Evolutionary conservation across 2,329 filamentous ascomycete species (phyloP).

Genomic region (Verticillium alfalfae): DNA sequence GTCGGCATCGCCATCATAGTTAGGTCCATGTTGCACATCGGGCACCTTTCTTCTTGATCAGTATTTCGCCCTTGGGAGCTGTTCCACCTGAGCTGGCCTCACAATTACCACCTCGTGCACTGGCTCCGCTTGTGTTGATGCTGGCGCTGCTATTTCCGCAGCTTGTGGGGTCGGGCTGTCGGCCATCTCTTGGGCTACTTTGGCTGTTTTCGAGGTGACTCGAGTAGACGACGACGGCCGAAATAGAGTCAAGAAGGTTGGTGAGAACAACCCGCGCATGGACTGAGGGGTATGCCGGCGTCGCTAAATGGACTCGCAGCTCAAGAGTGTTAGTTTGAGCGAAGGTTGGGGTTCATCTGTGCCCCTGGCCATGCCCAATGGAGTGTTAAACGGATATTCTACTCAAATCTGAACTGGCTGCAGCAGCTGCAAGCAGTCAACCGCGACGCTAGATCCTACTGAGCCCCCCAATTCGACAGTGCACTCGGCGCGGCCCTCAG

Average conservation of each 20-base stretch:
- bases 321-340: neutral
- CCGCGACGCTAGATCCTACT: neutral
- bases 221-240: neutral
- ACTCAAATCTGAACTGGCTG: neutral
- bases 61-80: neutral
- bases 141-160: neutral
- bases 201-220: neutral
- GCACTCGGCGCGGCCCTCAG: neutral
- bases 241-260: neutral
- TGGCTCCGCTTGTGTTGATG: neutral
- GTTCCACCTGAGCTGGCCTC: neutral
- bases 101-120: neutral
- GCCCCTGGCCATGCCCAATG: neutral
- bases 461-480: neutral
- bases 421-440: neutral
- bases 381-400: neutral
- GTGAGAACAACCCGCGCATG: neutral
- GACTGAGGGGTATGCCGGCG: neutral
- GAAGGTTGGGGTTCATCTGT: neutral
- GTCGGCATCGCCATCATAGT: slow-evolving; percentile 12
- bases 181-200: neutral
- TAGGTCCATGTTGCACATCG: neutral
- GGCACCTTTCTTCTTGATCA: neutral
- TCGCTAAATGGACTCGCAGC: neutral
- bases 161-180: neutral